Evolutionary conservation across 495 filamentous ascomycete genomes (phyloP).

Genomic region (Geopyxis carbonaria): DNA sequence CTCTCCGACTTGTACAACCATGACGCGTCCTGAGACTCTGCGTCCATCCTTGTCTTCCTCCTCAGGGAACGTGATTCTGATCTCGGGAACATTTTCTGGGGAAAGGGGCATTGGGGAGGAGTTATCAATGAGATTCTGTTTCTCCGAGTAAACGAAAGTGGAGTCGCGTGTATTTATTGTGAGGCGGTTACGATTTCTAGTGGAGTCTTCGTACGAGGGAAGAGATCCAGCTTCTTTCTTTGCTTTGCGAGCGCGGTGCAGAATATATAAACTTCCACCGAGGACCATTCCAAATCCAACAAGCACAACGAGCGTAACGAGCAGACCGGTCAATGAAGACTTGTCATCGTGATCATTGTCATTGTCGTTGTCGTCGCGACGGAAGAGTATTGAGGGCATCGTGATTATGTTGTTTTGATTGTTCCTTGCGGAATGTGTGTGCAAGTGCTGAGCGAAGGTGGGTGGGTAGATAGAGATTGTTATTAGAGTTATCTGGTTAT

Average conservation of each 20-base stretch:
- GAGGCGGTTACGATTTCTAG: constrained; percentile 45
- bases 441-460: constrained; percentile 10
- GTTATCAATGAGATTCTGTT: constrained; percentile 50
- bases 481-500: no score
- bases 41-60: constrained; percentile 66
- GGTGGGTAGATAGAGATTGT: no score
- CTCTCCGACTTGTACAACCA: constrained; percentile 87
- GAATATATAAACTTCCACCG: constrained; percentile 46
- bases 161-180: constrained; percentile 40
- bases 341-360: not conserved
- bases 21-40: constrained; percentile 65
- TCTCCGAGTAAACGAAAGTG: constrained; percentile 56
- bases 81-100: constrained; percentile 71
- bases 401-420: constrained; percentile 7
- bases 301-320: constrained; percentile 60
- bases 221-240: constrained; percentile 30
- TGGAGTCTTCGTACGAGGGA: constrained; percentile 36
- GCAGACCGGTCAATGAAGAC: constrained; percentile 9
- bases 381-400: constrained; percentile 6
- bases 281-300: constrained; percentile 49
- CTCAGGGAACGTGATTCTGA: constrained; percentile 95
- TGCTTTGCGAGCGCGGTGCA: constrained; percentile 47
- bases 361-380: constrained; percentile 6
- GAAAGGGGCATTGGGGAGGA: constrained; percentile 59
- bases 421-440: no score